Conservation (phyloP, 257 asterid genomes). For the Ocimum tenuiflorum region DNA sequence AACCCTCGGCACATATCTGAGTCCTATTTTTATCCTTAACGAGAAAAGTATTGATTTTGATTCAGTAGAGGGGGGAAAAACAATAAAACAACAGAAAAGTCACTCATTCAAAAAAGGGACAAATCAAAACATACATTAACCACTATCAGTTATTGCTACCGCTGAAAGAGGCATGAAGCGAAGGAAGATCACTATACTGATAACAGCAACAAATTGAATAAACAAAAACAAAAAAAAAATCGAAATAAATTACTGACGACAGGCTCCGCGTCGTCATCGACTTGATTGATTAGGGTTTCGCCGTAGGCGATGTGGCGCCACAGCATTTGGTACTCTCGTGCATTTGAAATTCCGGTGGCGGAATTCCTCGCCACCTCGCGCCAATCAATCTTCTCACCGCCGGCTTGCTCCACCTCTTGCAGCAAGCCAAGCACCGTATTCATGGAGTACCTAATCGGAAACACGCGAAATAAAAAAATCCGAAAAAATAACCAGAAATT, state of each 20-base stretch:
- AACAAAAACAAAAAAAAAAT: background rate
- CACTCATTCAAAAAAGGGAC: background rate
- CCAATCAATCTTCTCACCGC: constrained; percentile 67
- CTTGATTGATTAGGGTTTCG: constrained; percentile 39
- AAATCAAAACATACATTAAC: background rate
- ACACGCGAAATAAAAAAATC: background rate
- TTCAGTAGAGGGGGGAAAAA: background rate
- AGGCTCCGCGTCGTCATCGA: constrained; percentile 39
- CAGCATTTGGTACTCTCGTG: constrained; percentile 71
- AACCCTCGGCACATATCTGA: background rate
- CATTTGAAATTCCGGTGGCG: constrained; percentile 58
- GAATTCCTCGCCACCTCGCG: constrained; percentile 55
- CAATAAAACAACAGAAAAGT: background rate
- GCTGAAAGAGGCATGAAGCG: background rate
- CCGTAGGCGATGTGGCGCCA: constrained; percentile 92
- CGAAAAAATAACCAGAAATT: background rate
- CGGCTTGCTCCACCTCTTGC: constrained; percentile 62
- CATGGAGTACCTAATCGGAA: constrained; percentile 45
- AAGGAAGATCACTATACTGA: constrained; percentile 9
- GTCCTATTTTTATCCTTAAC: background rate
- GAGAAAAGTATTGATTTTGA: background rate
- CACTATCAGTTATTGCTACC: background rate
- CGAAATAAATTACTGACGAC: constrained; percentile 28
- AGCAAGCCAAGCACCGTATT: constrained; percentile 54
- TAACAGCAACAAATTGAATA: background rate